Conservation (phyloP, 371 early-diverging fungal species). For the Lichtheimia hyalospora region DNA sequence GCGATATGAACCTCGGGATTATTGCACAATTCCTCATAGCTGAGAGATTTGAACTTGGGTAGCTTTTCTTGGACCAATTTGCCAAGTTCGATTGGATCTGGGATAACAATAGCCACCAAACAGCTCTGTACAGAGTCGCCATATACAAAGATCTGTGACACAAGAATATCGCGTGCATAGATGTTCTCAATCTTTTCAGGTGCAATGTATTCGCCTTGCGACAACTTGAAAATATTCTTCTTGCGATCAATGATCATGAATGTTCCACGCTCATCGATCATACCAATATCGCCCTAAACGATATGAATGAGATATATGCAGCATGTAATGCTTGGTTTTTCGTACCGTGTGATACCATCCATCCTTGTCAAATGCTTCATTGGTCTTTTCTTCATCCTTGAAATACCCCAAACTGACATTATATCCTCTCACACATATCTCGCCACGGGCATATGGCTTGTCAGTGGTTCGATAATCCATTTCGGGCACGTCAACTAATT, state of each 20-base stretch:
- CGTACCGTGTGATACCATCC: constrained; percentile 88
- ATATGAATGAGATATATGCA: too few species aligned
- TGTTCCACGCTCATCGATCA: constrained; percentile 66
- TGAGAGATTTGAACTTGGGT: constrained; percentile 27
- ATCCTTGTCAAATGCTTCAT: constrained; percentile 76
- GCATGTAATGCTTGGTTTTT: too few species aligned
- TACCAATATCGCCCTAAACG: constrained; percentile 81
- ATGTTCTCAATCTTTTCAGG: constrained; percentile 94
- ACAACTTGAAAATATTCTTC: constrained; percentile 97
- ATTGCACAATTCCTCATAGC: constrained; percentile 51
- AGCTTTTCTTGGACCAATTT: constrained; percentile 33
- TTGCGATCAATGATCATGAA: constrained; percentile 89
- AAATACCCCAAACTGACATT: constrained; percentile 79
- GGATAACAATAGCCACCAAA: constrained; percentile 85
- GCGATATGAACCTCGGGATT: constrained; percentile 56
- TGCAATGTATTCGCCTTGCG: constrained; percentile 93
- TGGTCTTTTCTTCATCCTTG: constrained; percentile 84
- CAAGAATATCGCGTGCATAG: constrained; percentile 50
- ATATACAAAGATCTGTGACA: constrained; percentile 73
- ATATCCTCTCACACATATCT: constrained; percentile 87
- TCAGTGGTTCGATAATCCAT: constrained; percentile 82
- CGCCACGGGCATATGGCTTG: constrained; percentile 82
- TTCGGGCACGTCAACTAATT: constrained; percentile 89
- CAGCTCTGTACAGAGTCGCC: constrained; percentile 82
- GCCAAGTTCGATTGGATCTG: constrained; percentile 60